phyloP scores from a whole-genome alignment of 257 asterid species.

The Salvia splendens region DNA sequence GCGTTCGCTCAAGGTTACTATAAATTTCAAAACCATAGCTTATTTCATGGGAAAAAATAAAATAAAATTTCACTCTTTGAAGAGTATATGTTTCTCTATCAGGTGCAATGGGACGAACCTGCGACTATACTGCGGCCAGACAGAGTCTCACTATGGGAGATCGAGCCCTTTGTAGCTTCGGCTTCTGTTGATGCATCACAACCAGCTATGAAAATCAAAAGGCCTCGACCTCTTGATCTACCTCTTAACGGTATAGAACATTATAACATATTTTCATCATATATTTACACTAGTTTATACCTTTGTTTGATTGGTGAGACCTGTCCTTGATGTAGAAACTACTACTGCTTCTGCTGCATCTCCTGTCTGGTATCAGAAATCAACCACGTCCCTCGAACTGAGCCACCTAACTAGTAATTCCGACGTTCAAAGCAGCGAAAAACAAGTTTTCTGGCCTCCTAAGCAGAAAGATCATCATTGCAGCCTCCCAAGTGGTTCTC shows the following conservation, averaged over 20 bases:
- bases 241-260: constrained; percentile 49
- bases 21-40: constrained; percentile 21
- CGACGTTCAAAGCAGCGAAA: constrained; percentile 43
- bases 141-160: constrained; percentile 81
- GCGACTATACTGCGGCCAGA: constrained; percentile 59
- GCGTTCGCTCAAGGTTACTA: constrained; percentile 80
- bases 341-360: constrained; percentile 37
- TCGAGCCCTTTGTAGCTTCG: constrained; percentile 72
- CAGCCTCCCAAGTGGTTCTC: constrained; percentile 32
- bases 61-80: background rate
- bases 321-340: constrained; percentile 39
- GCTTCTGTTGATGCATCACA: constrained; percentile 48
- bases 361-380: constrained; percentile 39
- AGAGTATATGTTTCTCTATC: constrained; percentile 9
- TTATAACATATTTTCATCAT: constrained; percentile 11
- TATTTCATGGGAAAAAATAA: constrained; percentile 4
- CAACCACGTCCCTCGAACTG: too few species aligned
- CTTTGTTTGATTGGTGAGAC: constrained; percentile 21
- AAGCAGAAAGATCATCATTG: constrained; percentile 39
- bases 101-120: constrained; percentile 91
- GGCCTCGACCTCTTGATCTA: constrained; percentile 66
- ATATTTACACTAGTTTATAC: background rate
- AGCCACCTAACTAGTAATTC: too few species aligned
- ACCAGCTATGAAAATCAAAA: constrained; percentile 50
- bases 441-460: constrained; percentile 51